phyloP scores from a whole-genome alignment of 345 rosid species.

The Clarkia xantiana region DNA sequence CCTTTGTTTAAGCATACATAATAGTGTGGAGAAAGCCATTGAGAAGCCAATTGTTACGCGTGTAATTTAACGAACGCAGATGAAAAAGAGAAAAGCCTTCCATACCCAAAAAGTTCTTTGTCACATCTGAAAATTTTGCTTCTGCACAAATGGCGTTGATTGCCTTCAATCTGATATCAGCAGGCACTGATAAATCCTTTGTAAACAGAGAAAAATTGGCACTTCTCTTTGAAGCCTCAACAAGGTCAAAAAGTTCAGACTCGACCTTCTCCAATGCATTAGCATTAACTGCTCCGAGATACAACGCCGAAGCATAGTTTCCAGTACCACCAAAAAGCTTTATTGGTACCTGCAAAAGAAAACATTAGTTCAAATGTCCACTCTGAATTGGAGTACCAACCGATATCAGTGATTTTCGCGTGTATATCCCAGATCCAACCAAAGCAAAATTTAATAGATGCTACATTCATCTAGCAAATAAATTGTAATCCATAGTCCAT shows the following conservation, averaged over 20 bases:
- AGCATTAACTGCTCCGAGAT: constrained; percentile 47
- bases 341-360: constrained; percentile 44
- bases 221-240: constrained; percentile 50
- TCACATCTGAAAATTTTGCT: constrained; percentile 56
- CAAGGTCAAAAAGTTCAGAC: constrained; percentile 50
- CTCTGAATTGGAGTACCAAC: no score
- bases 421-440: no score
- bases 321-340: constrained; percentile 69
- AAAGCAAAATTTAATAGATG: no score
- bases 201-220: constrained; percentile 51
- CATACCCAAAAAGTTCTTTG: constrained; percentile 83
- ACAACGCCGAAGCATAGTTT: constrained; percentile 81
- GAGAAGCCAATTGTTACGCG: no score
- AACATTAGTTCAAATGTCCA: background rate
- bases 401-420: no score
- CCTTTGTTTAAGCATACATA: no score
- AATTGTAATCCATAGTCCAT: no score
- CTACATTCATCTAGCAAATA: no score
- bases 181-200: constrained; percentile 67
- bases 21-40: no score
- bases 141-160: constrained; percentile 36
- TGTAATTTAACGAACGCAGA: background rate
- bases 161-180: constrained; percentile 40
- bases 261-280: constrained; percentile 66
- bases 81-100: background rate